A percentile compares a stretch with the other conserved stretches of the same genome.
Evolutionary conservation across 139 green algal species (phyloP).

Genomic region (Zygnema cylindricum): DNA sequence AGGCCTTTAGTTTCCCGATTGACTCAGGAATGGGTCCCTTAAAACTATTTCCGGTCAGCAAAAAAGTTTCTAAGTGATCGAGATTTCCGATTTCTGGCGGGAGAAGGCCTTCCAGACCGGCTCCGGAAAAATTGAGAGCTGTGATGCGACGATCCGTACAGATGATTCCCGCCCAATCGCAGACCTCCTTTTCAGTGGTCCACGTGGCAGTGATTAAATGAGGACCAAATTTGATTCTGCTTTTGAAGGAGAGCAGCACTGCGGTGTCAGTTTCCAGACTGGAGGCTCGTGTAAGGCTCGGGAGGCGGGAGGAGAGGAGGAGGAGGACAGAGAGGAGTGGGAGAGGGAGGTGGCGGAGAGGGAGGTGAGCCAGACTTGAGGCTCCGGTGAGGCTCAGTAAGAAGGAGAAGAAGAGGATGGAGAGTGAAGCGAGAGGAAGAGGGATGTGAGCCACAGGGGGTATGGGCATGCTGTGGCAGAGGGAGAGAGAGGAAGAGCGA

Average conservation of each 20-base stretch:
- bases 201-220: neutral
- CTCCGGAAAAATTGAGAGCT: neutral
- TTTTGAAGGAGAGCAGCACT: neutral
- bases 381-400: too few species aligned
- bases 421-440: neutral
- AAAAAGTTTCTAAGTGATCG: neutral
- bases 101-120: neutral
- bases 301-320: neutral
- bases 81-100: neutral
- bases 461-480: neutral
- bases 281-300: neutral
- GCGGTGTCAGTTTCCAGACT: neutral
- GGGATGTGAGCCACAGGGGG: neutral
- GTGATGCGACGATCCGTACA: neutral
- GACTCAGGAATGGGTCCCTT: neutral
- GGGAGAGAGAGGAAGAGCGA: neutral
- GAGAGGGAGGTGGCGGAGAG: neutral
- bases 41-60: neutral
- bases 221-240: neutral
- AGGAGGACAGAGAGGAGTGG: neutral
- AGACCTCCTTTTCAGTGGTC: neutral
- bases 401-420: neutral
- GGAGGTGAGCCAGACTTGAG: neutral
- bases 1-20: neutral
- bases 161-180: too few species aligned